A percentile compares a stretch with the other conserved stretches of the same genome.
Conservation (phyloP, 2,329 filamentous ascomycete genomes). For the Fusarium equiseti region DNA sequence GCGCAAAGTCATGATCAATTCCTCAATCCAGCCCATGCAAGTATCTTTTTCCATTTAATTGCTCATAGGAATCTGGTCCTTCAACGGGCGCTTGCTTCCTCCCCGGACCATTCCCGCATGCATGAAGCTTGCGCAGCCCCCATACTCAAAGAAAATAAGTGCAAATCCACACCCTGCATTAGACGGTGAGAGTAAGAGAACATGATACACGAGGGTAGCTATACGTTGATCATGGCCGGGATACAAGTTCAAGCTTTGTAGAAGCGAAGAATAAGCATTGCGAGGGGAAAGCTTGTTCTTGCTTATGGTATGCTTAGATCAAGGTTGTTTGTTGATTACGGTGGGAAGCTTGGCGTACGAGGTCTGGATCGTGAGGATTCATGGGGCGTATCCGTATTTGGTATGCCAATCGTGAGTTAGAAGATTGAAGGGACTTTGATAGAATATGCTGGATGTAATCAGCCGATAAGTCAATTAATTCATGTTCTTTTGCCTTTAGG, state of each 20-base stretch:
- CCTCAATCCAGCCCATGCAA: not conserved
- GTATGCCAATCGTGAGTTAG: not conserved
- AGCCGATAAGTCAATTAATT: not conserved
- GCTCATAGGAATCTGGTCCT: not conserved
- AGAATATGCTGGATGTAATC: not conserved
- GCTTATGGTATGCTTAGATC: not conserved
- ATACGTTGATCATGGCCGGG: slow-evolving; percentile 6
- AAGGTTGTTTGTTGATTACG: not conserved
- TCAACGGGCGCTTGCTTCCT: not conserved
- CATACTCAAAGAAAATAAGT: not conserved
- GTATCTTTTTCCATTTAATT: not conserved
- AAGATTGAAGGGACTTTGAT: not conserved
- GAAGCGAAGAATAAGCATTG: slow-evolving; percentile 13
- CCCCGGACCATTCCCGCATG: not conserved
- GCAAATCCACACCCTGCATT: not conserved
- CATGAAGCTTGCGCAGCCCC: not conserved
- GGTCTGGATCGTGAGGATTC: not conserved
- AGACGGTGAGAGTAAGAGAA: slow-evolving; percentile 12
- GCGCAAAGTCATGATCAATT: not conserved
- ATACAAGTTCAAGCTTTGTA: slow-evolving; percentile 30
- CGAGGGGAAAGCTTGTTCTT: slow-evolving; percentile 18
- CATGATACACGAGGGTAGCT: not conserved
- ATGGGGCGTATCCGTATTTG: not conserved
- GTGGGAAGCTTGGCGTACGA: slow-evolving; percentile 12
- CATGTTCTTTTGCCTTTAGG: not conserved